Evolutionary conservation across 2,329 filamentous ascomycete genomes (phyloP).

Genomic region (Cryphonectria carpinicola): DNA sequence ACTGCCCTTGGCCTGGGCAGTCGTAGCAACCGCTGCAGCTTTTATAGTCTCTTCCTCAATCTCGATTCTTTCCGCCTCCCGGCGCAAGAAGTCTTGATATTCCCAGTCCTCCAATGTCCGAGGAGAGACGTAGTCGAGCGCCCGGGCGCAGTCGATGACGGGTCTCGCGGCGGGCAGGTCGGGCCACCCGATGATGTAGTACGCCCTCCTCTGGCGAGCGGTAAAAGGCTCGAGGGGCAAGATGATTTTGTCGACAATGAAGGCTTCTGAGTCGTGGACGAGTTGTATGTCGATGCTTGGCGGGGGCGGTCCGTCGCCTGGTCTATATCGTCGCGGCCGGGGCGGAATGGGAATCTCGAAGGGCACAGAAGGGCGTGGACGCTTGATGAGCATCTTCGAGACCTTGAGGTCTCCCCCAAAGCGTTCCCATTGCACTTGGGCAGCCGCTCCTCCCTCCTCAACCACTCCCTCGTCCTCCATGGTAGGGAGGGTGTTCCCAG

Average conservation of each 20-base stretch:
- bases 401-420: constrained; percentile 16
- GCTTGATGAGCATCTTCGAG: constrained; percentile 2
- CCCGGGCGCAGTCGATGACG: constrained; percentile 49
- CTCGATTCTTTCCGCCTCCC: constrained; percentile 44
- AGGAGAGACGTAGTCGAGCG: constrained; percentile 63
- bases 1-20: not conserved
- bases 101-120: constrained; percentile 62
- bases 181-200: constrained; percentile 59
- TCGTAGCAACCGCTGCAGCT: constrained; percentile 12
- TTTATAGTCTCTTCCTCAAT: constrained; percentile 35
- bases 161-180: constrained; percentile 55
- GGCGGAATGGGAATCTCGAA: constrained; percentile 41
- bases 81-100: constrained; percentile 46
- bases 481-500: not conserved
- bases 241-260: constrained; percentile 58
- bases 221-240: constrained; percentile 41
- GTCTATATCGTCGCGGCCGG: constrained; percentile 43
- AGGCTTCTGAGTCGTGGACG: constrained; percentile 56
- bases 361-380: constrained; percentile 1
- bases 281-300: constrained; percentile 53
- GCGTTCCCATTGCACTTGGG: constrained; percentile 18
- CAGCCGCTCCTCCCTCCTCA: not conserved
- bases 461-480: not conserved
- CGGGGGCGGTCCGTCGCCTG: constrained; percentile 52
- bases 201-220: constrained; percentile 48